Evolutionary conservation across 106 monocot species (phyloP).

Genomic region (Chionographis japonica): DNA sequence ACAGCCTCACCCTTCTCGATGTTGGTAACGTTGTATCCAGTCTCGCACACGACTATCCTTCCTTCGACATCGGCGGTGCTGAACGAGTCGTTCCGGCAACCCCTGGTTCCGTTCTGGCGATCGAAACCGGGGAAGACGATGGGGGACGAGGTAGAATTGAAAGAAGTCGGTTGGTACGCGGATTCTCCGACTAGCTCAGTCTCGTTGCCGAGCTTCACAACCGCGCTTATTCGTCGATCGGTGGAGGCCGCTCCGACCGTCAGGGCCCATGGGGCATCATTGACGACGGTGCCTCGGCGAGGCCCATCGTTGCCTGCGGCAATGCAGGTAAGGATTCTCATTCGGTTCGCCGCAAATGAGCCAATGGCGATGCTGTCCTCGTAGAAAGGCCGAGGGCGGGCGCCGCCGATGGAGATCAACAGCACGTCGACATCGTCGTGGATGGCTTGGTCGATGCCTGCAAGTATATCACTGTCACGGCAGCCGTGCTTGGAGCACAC

Average conservation of each 20-base stretch:
- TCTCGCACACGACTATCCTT: slow-evolving; percentile 17
- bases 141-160: background rate
- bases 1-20: slow-evolving; percentile 12
- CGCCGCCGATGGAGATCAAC: slow-evolving; percentile 40
- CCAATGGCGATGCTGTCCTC: slow-evolving; percentile 39
- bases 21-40: background rate
- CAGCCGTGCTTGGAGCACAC: slow-evolving; percentile 14
- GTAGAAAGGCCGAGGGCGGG: background rate
- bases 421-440: slow-evolving; percentile 52
- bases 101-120: background rate
- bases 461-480: slow-evolving; percentile 37
- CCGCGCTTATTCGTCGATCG: slow-evolving; percentile 35
- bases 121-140: background rate
- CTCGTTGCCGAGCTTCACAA: slow-evolving; percentile 26
- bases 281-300: slow-evolving; percentile 9
- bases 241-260: slow-evolving; percentile 52
- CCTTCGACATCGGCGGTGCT: slow-evolving; percentile 3
- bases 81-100: slow-evolving; percentile 1
- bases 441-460: slow-evolving; percentile 44
- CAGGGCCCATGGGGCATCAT: slow-evolving; percentile 47
- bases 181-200: slow-evolving; percentile 14
- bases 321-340: slow-evolving; percentile 27
- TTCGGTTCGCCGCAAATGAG: slow-evolving; percentile 29
- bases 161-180: slow-evolving; percentile 6
- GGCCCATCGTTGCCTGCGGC: slow-evolving; percentile 50